Conservation (phyloP, 2,329 filamentous ascomycete species). For the Stenocarpella maydis region DNA sequence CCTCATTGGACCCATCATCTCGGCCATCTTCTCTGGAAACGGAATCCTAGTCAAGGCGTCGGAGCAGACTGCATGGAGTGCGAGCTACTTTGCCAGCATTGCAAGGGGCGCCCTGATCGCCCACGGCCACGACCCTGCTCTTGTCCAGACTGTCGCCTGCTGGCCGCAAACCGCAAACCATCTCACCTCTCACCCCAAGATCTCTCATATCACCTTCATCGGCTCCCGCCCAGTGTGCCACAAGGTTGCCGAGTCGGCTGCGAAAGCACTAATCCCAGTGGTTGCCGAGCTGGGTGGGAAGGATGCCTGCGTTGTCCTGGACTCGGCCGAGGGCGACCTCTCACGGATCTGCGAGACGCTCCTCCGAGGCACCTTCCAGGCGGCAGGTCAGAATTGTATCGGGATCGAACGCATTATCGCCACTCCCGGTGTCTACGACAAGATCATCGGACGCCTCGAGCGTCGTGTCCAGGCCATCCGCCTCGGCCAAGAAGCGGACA, state of each 20-base stretch:
- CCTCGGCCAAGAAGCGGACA: constrained; percentile 79
- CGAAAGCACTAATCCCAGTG: constrained; percentile 85
- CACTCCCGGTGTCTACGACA: constrained; percentile 77
- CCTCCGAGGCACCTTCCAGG: constrained; percentile 93
- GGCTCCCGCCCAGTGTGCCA: constrained; percentile 88
- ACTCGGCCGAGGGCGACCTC: constrained; percentile 74
- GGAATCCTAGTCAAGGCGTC: constrained; percentile 92
- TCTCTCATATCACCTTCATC: constrained; percentile 95
- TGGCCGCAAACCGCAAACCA: constrained; percentile 85
- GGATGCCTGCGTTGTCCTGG: constrained; percentile 88
- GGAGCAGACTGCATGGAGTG: constrained; percentile 95
- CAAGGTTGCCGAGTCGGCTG: constrained; percentile 85
- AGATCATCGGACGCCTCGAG: constrained; percentile 73
- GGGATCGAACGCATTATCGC: constrained; percentile 94
- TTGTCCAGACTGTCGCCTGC: constrained; percentile 87
- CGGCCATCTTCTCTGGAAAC: constrained; percentile 65
- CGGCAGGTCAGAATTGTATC: constrained; percentile 96
- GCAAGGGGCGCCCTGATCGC: constrained; percentile 80
- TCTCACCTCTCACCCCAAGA: constrained; percentile 83
- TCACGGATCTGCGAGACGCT: constrained; percentile 80
- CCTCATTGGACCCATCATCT: constrained; percentile 39
- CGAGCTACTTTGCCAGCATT: constrained; percentile 81
- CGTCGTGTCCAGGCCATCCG: constrained; percentile 79
- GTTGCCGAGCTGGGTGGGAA: constrained; percentile 95
- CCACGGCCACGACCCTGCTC: constrained; percentile 81